These are phyloP conservation scores for Geranomyces variabilis DNA, from an alignment of 192 early-diverging fungal genomes.

Conservation along the genomic window DNA sequence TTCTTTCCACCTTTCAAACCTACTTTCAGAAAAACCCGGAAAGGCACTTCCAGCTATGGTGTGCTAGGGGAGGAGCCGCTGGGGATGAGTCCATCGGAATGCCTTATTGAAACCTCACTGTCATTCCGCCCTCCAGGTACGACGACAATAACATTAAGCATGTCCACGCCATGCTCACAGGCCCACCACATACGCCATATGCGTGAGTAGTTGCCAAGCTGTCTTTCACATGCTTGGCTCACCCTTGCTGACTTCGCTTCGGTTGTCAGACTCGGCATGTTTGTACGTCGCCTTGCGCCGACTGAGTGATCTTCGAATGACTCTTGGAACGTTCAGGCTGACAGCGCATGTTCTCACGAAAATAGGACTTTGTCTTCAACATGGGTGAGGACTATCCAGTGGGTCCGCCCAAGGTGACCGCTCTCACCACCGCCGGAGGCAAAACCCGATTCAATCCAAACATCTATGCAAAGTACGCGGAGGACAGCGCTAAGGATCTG, in stretches of 20 bases:
- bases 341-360: background rate
- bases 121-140: background rate
- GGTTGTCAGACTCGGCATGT: slow-evolving; percentile 38
- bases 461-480: slow-evolving; percentile 49
- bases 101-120: background rate
- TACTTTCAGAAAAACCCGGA: slow-evolving; percentile 39
- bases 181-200: slow-evolving; percentile 62
- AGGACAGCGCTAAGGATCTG: no score
- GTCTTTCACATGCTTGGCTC: no score
- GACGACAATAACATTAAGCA: slow-evolving; percentile 64
- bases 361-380: slow-evolving; percentile 55
- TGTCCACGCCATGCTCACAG: slow-evolving; percentile 65
- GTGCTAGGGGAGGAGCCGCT: background rate
- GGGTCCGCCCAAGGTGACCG: slow-evolving; percentile 58
- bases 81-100: background rate
- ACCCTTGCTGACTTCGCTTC: no score
- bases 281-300: slow-evolving; percentile 32
- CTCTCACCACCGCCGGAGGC: slow-evolving; percentile 57
- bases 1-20: no score
- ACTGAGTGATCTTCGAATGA: background rate
- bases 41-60: slow-evolving; percentile 32
- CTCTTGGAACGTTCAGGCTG: background rate
- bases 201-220: slow-evolving; percentile 11
- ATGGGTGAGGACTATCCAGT: slow-evolving; percentile 62
- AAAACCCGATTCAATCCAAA: slow-evolving; percentile 66